phyloP scores from a whole-genome alignment of 768 basidiomycete genomes.

The Pleurotus citrinopileatus region DNA sequence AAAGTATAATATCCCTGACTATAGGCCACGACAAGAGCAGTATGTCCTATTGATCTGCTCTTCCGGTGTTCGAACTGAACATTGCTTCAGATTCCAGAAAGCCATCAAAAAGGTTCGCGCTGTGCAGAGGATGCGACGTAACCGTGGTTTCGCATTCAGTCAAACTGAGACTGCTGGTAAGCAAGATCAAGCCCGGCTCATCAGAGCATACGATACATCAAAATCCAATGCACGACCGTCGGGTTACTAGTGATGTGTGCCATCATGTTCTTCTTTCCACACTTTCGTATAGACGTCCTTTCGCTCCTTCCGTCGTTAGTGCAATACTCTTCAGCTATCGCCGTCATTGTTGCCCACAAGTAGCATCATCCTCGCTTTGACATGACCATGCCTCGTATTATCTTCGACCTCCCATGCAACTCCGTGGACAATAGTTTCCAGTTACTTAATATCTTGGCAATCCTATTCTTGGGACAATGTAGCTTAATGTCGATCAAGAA shows the following conservation, averaged over 20 bases:
- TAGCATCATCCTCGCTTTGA: too few relatives aligned
- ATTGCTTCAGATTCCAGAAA: slow-evolving; percentile 78
- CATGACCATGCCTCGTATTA: too few relatives aligned
- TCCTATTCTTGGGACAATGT: slow-evolving; percentile 13
- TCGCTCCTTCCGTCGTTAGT: too few relatives aligned
- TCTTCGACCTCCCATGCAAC: not conserved
- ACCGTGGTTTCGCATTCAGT: slow-evolving; percentile 96
- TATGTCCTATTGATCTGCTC: slow-evolving; percentile 37
- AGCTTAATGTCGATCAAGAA: slow-evolving; percentile 8
- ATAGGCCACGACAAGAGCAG: slow-evolving; percentile 97
- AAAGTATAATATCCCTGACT: slow-evolving; percentile 97
- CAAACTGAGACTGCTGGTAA: slow-evolving; percentile 86
- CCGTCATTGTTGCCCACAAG: too few relatives aligned
- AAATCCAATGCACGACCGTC: slow-evolving; percentile 68
- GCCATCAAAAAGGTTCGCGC: slow-evolving; percentile 99
- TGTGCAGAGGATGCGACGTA: slow-evolving; percentile 93
- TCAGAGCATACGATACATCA: slow-evolving; percentile 86
- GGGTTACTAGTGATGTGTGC: slow-evolving; percentile 53
- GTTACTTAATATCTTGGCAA: slow-evolving; percentile 6
- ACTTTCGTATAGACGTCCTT: not conserved
- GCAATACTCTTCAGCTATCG: too few relatives aligned
- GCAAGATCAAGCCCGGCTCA: slow-evolving; percentile 85
- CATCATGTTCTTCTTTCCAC: not conserved
- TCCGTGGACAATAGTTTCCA: slow-evolving; percentile 12
- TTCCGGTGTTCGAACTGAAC: slow-evolving; percentile 5